Evolutionary conservation across 129 eudicot genomes (phyloP), one percentile per base, ranked within the genome.

Genomic region (Scalesia atractyloides): DNA sequence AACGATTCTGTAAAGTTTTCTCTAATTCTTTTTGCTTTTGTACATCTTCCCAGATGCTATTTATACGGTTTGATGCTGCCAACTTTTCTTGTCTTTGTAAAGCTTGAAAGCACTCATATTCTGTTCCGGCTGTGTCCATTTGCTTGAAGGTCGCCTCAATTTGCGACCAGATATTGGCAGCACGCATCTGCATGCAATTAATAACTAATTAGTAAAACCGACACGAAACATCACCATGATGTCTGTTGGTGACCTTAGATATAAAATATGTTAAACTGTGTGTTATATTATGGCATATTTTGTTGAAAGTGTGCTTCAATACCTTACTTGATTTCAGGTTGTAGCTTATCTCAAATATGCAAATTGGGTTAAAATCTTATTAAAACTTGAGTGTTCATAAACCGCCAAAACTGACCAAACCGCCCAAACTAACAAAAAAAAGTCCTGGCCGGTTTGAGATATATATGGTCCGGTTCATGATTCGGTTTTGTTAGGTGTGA

Each of bases 41-140:
- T 11, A 90, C 96, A 56, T 95, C 97, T 75, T 91, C 96, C 97
- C 97, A 83, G 58, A 95, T 87, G 64, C 80, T 69, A 69, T 86
- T 91, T 44, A 91, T 84, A 81, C 99, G 86, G 49, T 82, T 81
- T 19, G 94, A 73, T 53, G 96, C 89, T 59, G 99, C 91, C 68
- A 86, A 62, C 62, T 84, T 84, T 74, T 95, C 99, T 80, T 95
- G 99, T 69, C 84, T 86, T 56, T 81, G 87, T 69, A 95, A 82
- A 66, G 95, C 96, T 78, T 68, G 89, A 76, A 95, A 95, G 90
- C 97, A 90, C 70, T 86, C 96, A 0, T 90, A 84, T 56, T 95
- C 99, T 5, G 96, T 95, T 54, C 94, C 97, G 54, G 99, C 96
- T 44, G 96, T 88, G 59, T 88, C 97, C 97, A 95, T 88, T 81